A percentile compares a stretch with the other conserved stretches of the same genome.
phyloP scores from a whole-genome alignment of 148 eudicot species.

The Amaranthus palmeri region DNA sequence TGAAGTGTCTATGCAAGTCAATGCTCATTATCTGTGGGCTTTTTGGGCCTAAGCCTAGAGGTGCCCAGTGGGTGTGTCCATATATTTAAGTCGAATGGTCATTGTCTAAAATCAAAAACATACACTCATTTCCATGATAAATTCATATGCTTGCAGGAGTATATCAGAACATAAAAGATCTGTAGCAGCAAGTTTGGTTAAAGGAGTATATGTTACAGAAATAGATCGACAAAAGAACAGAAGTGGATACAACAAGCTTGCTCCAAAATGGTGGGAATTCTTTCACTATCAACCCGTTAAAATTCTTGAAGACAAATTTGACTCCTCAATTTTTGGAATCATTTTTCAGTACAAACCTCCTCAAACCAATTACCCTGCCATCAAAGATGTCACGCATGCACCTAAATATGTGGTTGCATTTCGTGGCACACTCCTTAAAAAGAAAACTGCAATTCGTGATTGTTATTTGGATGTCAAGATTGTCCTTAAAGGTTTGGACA shows the following conservation, averaged over 20 bases:
- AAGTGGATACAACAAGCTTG: conserved; percentile 40
- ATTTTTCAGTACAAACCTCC: conserved; percentile 39
- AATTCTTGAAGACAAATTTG: conserved; percentile 38
- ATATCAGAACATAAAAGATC: conserved; percentile 38
- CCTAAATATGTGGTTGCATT: conserved; percentile 67
- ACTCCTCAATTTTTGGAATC: conserved; percentile 56
- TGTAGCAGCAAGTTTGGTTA: conserved; percentile 62
- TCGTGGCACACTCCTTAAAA: conserved; percentile 52
- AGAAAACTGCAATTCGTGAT: conserved; percentile 38
- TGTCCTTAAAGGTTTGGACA: conserved; percentile 32
- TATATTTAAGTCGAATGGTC: background rate
- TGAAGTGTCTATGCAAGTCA: no score
- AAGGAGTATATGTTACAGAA: conserved; percentile 66
- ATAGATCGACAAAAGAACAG: conserved; percentile 52
- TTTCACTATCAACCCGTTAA: conserved; percentile 39
- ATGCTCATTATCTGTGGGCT: no score
- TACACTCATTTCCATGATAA: no score
- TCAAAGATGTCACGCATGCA: conserved; percentile 10
- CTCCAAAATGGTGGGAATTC: conserved; percentile 70
- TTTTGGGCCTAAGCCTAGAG: no score
- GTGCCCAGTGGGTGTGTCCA: no score
- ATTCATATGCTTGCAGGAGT: conserved; percentile 25
- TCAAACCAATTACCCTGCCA: background rate
- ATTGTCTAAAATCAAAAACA: no score
- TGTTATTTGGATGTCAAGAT: conserved; percentile 40